These are phyloP conservation scores for Aspergillus floridensis DNA, from an alignment of 2,329 filamentous ascomycete species.

Conservation along the genomic window DNA sequence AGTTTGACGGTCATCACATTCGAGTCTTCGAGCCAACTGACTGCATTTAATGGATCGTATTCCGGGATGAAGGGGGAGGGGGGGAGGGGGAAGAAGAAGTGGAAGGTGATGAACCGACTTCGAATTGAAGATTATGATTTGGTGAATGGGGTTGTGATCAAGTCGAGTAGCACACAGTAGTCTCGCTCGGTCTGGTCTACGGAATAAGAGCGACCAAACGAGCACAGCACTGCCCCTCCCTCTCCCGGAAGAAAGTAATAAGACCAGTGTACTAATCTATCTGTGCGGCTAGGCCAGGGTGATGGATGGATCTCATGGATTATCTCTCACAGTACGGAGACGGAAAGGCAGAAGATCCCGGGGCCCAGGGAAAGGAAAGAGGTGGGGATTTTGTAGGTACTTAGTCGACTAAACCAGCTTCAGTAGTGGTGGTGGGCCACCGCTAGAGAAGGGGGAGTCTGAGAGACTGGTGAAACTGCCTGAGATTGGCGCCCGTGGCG, in stretches of 20 bases:
- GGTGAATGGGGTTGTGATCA: not conserved
- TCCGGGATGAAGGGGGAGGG: not conserved
- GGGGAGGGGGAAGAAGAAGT: not conserved
- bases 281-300: not conserved
- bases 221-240: not conserved
- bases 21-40: too few relatives aligned
- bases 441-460: not conserved
- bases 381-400: too few relatives aligned
- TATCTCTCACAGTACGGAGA: not conserved
- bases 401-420: too few relatives aligned
- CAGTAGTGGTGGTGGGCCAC: not conserved
- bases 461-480: not conserved
- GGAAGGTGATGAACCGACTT: not conserved
- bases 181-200: too few relatives aligned
- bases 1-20: too few relatives aligned
- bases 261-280: not conserved
- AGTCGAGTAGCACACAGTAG: not conserved
- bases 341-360: not conserved
- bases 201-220: not conserved
- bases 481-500: constrained; percentile 6
- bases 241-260: not conserved
- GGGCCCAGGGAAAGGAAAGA: not conserved
- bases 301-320: not conserved
- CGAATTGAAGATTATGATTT: not conserved
- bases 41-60: not conserved